Evolutionary conservation across 768 basidiomycete species (phyloP), one percentile per base, ranked within the genome.

Genomic region (Tulasnella calospora): DNA sequence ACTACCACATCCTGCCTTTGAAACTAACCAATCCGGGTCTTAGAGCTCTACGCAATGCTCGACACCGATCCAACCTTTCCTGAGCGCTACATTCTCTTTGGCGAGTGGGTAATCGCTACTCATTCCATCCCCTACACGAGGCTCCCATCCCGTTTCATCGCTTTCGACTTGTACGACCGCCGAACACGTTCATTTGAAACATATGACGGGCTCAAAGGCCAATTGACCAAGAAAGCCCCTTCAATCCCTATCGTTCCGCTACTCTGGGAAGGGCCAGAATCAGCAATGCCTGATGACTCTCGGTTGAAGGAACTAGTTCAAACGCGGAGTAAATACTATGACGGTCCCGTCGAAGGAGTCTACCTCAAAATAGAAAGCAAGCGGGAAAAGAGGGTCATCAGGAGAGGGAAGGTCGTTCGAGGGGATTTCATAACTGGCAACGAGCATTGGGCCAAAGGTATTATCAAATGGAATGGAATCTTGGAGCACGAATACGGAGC

Each of bases 21-120:
- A 27, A 61, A 30, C 15, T 72, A n/a, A 72, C 71, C 27, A 1
- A 2, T 27, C 6, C 6, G n/a, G 8, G 12, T 40, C 38, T 23
- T 61, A 67, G 76, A 86, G 27, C 82, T 90, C 30, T 81, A 83
- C 61, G 80, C 81, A 15, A 79, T 90, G 2, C 84, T 90, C 3
- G 86, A 87, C 55, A 85, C 86, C 79, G 85, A 87, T 74, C 84
- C 86, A 76, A 74, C 78, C 71, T 91, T 89, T 80, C 83, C 89
- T 12, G 88, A 90, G 82, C 86, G 90, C 2, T 91, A 87, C 80
- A 86, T 90, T 38, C 84, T 91, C 8, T 91, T 87, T 79, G 90
- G 90, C 41, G 90, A 92, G 82, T 91, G 90, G 89, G 84, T 90
- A 81, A 88, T 85, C 55, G 89, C 88, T 41, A 90, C 88, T 19